A percentile compares a stretch with the other conserved stretches of the same genome.
Evolutionary conservation across 1,139 yeast species (phyloP).

Genomic region (Debaryomyces sp.): DNA sequence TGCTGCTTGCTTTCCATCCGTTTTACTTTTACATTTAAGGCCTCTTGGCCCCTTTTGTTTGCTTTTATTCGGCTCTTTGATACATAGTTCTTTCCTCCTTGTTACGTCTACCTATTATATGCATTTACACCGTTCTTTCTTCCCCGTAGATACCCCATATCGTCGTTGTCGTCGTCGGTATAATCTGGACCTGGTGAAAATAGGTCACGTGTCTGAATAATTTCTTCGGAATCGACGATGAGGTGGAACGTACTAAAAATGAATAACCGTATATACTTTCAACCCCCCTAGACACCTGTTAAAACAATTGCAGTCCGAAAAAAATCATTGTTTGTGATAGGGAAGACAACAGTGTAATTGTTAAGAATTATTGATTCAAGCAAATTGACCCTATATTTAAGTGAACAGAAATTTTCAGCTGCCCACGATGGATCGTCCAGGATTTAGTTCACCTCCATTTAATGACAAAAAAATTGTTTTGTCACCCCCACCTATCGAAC

Average conservation of each 20-base stretch:
- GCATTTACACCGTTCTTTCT: background rate
- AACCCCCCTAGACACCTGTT: background rate
- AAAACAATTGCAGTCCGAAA: constrained; percentile 1
- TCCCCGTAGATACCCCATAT: background rate
- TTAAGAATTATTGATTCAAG: background rate
- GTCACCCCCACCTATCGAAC: constrained; percentile 45
- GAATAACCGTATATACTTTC: background rate
- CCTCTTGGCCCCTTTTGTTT: background rate
- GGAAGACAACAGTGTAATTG: background rate
- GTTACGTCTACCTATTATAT: background rate
- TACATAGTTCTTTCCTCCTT: background rate
- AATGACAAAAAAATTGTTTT: constrained; percentile 40
- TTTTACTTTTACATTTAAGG: background rate
- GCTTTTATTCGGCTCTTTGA: background rate
- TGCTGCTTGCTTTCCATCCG: background rate
- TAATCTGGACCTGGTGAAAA: too few relatives aligned
- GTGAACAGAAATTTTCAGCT: background rate
- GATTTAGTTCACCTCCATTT: constrained; percentile 10
- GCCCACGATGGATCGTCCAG: constrained; percentile 6
- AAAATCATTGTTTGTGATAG: background rate
- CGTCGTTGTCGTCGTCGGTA: background rate
- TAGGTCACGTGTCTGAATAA: constrained; percentile 1
- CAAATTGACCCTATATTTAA: background rate
- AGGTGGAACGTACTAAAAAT: background rate
- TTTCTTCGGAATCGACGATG: constrained; percentile 6